Evolutionary conservation across 2,329 filamentous ascomycete species (phyloP).

Genomic region (Cladosporium austrohemisphaericum): DNA sequence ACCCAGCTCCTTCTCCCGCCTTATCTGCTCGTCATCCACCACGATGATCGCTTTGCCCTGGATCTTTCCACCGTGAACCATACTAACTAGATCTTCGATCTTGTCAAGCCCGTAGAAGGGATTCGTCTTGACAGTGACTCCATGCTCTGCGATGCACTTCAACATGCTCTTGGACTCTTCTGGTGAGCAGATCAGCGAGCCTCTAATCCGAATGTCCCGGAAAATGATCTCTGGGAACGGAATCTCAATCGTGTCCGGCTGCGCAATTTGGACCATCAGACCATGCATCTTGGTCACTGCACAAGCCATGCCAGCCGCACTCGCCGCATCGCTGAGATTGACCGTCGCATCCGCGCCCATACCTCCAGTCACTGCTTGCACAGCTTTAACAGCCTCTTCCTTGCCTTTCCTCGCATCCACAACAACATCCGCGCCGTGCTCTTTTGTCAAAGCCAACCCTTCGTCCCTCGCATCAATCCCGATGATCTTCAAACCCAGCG

Average conservation of each 20-base stretch:
- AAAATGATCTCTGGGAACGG: conserved; percentile 51
- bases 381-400: conserved; percentile 46
- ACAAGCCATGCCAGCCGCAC: conserved; percentile 49
- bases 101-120: conserved; percentile 51
- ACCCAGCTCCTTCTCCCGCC: conserved; percentile 40
- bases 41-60: conserved; percentile 54
- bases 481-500: conserved; percentile 49
- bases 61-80: conserved; percentile 52
- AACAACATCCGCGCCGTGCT: conserved; percentile 50
- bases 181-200: conserved; percentile 35
- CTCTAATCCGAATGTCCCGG: conserved; percentile 50
- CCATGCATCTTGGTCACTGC: conserved; percentile 60
- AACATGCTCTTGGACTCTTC: conserved; percentile 35
- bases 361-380: conserved; percentile 48
- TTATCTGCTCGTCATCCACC: conserved; percentile 48
- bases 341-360: conserved; percentile 52
- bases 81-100: conserved; percentile 48
- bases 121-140: conserved; percentile 50
- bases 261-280: conserved; percentile 57
- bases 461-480: conserved; percentile 55
- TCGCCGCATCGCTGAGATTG: conserved; percentile 51
- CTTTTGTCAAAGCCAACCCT: conserved; percentile 46
- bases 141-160: conserved; percentile 34
- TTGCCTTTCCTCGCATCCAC: conserved; percentile 51
- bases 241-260: conserved; percentile 40